These are phyloP conservation scores for Penicillium sumatraense DNA, from an alignment of 2,329 filamentous ascomycete species.

Conservation along the genomic window DNA sequence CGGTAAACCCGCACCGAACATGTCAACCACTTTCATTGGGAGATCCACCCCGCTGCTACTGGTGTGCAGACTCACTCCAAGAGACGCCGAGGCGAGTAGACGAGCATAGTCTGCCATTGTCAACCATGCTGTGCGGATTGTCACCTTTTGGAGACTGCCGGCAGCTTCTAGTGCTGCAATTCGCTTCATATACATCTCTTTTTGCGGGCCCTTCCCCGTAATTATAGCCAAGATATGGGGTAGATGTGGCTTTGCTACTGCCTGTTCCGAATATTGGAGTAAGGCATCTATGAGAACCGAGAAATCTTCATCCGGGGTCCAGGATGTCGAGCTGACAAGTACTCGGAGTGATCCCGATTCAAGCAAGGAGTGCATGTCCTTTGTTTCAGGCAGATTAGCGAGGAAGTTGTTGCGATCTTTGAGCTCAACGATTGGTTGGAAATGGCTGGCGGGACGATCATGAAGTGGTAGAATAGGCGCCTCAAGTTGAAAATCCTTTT, in stretches of 20 bases:
- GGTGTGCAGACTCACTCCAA: conserved; percentile 89
- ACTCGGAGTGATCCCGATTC: conserved; percentile 65
- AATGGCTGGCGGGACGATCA: conserved; percentile 82
- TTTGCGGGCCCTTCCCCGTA: conserved; percentile 89
- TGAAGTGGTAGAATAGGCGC: conserved; percentile 74
- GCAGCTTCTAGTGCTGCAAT: conserved; percentile 65
- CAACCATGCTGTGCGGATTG: conserved; percentile 82
- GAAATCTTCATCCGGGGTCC: conserved; percentile 97
- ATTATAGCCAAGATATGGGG: conserved; percentile 84
- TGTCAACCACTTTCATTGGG: conserved; percentile 99
- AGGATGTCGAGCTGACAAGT: conserved; percentile 91
- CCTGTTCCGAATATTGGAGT: conserved; percentile 68
- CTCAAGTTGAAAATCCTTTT: conserved; percentile 66
- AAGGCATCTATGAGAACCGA: conserved; percentile 82
- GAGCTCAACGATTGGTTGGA: conserved; percentile 67
- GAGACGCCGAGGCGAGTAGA: conserved; percentile 80
- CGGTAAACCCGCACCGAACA: conserved; percentile 93
- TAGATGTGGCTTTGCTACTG: conserved; percentile 51
- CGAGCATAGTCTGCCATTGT: conserved; percentile 81
- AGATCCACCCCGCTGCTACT: conserved; percentile 94
- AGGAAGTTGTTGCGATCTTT: conserved; percentile 65
- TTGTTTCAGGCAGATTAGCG: conserved; percentile 66
- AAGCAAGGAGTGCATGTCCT: conserved; percentile 63
- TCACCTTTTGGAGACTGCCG: conserved; percentile 70
- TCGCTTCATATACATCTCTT: conserved; percentile 70